Base-by-base conservation (phyloP, 305 asterid genomes). In the Nicotiana rustica region DNA sequence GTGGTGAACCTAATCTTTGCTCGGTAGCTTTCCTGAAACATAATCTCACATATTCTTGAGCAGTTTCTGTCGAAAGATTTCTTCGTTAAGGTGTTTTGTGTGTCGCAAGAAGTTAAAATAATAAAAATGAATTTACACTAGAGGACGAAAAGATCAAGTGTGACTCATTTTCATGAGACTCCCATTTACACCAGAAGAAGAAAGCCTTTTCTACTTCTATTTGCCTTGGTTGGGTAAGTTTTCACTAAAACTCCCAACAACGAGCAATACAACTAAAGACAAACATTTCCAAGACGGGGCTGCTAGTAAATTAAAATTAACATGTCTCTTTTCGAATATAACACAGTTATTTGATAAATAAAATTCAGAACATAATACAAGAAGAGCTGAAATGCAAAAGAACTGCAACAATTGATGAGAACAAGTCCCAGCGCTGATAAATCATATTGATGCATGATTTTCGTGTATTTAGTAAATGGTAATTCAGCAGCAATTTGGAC, bases 1-100 rank as follows among this genome's bases (percentile, higher is more conserved):
- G 33, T 38, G 33, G 57, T 69, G 77, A 35, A 67, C 75, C 52
- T 17, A 35, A 67, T 35, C 25, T 67, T 67, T 35, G 52, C 75
- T 67, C 3, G 31, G 33, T 61, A 18, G 31, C 67, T 61, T 61
- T 61, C 67, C 67, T 18, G 59, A 70, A 10, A 70, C 18, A 19
- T 19, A 2, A 10, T 36, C 38, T 68, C 44, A 69, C 77, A 38
- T 38, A 38, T 36, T n/a, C 31, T n/a, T 4, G 56, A n/a, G 55
- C 25, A n/a, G 10, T n/a, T 69, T 69, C 25, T 38, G 56, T 69
- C 5, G 33, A 67, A 13, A 69, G 4, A 38, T 38, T 69, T 38
- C n/a, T 69, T 69, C 2, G 10, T 69, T n/a, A 17, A 35, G 76
- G 17, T 38, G 77, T 68, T 68, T 36, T n/a, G 10, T n/a, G 5